Evolutionary conservation across 2,329 filamentous ascomycete genomes (phyloP).

Genomic region (Verticillium zaregamsianum): DNA sequence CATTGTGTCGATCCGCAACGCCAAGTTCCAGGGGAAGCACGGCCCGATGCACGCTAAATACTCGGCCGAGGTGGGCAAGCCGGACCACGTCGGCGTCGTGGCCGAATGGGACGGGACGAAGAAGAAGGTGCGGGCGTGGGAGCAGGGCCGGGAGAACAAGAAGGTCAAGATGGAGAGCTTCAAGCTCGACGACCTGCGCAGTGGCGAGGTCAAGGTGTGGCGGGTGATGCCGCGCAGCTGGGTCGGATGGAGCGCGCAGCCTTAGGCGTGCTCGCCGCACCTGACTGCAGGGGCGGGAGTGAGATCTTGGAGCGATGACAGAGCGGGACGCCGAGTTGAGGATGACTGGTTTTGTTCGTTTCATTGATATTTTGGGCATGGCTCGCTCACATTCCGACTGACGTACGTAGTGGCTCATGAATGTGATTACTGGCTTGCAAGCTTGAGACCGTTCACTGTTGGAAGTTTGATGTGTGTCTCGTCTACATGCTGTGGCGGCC

Average conservation of each 20-base stretch:
- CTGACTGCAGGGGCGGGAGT: neutral
- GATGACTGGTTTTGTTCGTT: neutral
- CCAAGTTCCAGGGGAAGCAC: constrained; percentile 91
- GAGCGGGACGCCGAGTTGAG: neutral
- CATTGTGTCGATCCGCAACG: constrained; percentile 88
- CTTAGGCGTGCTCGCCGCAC: constrained; percentile 34
- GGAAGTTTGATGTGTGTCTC: too few relatives aligned
- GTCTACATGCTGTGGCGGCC: too few relatives aligned
- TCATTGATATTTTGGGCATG: neutral
- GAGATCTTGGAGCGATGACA: neutral
- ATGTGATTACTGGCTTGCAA: neutral
- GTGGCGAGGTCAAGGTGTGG: constrained; percentile 97
- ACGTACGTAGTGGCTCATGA: neutral
- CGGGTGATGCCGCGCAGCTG: constrained; percentile 87
- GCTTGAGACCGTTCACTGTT: neutral
- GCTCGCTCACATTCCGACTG: neutral
- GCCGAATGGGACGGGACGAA: constrained; percentile 98
- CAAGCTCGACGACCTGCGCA: constrained; percentile 84
- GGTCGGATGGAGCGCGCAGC: constrained; percentile 78
- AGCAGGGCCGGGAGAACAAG: constrained; percentile 88
- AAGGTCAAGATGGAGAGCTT: constrained; percentile 95
- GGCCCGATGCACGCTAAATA: constrained; percentile 96
- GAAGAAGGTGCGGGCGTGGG: constrained; percentile 94
- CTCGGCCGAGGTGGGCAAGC: constrained; percentile 78
- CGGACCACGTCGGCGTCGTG: constrained; percentile 85